These are phyloP conservation scores for Neofusicoccum sp. DNA, from an alignment of 2,329 filamentous ascomycete genomes.

Conservation along the genomic window DNA sequence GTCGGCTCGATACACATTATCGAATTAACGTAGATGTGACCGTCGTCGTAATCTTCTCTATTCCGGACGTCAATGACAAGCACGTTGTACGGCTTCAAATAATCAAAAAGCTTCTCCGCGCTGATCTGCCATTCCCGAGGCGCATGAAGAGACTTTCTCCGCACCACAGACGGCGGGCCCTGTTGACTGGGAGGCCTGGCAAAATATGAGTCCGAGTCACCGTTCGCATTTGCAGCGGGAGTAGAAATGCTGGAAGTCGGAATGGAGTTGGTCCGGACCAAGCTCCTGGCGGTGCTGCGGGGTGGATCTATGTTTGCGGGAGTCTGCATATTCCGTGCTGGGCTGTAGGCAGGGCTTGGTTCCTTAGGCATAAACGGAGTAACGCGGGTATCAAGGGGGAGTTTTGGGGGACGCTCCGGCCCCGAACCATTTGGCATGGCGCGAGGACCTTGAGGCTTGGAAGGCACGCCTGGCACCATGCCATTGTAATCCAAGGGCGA, in stretches of 20 bases:
- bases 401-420: conserved; percentile 45
- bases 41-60: conserved; percentile 79
- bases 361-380: conserved; percentile 66
- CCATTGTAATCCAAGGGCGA: conserved; percentile 41
- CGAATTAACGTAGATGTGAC: conserved; percentile 81
- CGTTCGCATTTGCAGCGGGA: conserved; percentile 40
- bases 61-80: conserved; percentile 84
- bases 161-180: conserved; percentile 24
- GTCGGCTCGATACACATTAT: conserved; percentile 92
- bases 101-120: conserved; percentile 70
- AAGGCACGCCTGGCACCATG: conserved; percentile 23
- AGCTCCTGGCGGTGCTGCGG: conserved; percentile 64
- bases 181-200: conserved; percentile 26
- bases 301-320: conserved; percentile 67
- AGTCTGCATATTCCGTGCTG: conserved; percentile 71
- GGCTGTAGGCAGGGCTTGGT: conserved; percentile 76
- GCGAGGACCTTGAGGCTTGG: conserved; percentile 10
- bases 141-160: conserved; percentile 51
- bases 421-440: conserved; percentile 49
- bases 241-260: conserved; percentile 41
- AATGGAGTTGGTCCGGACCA: conserved; percentile 63
- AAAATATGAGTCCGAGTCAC: conserved; percentile 47
- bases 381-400: conserved; percentile 55
- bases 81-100: conserved; percentile 68
- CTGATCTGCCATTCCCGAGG: conserved; percentile 65